These are phyloP conservation scores for Dimocarpus longan DNA, from an alignment of 345 rosid species.

Conservation along the genomic window DNA sequence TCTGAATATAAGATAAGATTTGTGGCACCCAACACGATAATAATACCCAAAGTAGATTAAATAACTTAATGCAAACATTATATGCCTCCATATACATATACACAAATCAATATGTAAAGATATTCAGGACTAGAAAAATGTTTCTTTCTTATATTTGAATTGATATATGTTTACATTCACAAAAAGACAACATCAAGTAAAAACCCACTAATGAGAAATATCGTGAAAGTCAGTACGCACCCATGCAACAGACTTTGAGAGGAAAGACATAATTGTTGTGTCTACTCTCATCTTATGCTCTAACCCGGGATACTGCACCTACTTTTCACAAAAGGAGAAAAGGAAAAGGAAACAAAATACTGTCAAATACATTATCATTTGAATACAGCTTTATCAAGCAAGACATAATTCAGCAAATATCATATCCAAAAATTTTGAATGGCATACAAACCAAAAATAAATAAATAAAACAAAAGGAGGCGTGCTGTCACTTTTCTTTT, in stretches of 20 bases:
- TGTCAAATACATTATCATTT: background rate
- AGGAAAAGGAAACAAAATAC: background rate
- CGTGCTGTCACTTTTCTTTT: background rate
- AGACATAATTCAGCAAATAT: background rate
- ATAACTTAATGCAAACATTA: background rate
- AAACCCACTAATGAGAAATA: background rate
- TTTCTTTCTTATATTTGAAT: background rate
- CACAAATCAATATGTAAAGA: background rate
- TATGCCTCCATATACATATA: background rate
- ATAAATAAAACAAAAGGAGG: background rate
- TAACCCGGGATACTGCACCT: constrained; percentile 93
- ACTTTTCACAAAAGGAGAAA: constrained; percentile 16
- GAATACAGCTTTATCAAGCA: background rate
- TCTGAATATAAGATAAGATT: background rate
- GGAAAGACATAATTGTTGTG: constrained; percentile 68
- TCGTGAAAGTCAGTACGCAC: constrained; percentile 32
- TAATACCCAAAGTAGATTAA: background rate
- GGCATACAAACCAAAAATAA: background rate
- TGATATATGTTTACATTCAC: background rate
- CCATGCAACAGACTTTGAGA: constrained; percentile 68
- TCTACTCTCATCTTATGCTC: constrained; percentile 73
- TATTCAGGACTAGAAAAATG: background rate
- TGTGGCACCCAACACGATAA: background rate
- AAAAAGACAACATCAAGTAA: background rate
- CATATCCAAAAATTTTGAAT: background rate